A percentile compares a stretch with the other conserved stretches of the same genome.
Conservation (phyloP, 2,329 filamentous ascomycete genomes). For the Leptographium flavum region DNA sequence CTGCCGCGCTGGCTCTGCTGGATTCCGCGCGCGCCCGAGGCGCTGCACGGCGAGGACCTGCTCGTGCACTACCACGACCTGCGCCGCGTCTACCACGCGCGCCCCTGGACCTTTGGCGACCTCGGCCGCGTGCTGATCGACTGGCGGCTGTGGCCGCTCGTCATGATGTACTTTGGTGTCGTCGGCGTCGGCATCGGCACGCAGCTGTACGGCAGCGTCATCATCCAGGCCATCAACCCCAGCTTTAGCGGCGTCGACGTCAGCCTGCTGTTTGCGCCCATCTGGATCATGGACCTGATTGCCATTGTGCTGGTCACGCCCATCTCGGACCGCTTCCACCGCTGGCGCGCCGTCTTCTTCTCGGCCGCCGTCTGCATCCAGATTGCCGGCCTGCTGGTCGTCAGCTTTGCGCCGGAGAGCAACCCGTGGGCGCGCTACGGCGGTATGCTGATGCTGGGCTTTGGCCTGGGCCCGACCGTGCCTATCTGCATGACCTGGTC, state of each 20-base stretch:
- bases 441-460: constrained; percentile 78
- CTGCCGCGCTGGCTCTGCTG: constrained; percentile 39
- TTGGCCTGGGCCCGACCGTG: constrained; percentile 79
- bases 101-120: constrained; percentile 59
- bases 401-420: constrained; percentile 51
- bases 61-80: constrained; percentile 72
- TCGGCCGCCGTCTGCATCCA: constrained; percentile 61
- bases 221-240: constrained; percentile 67
- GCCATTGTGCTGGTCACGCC: constrained; percentile 78
- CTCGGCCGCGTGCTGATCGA: constrained; percentile 59
- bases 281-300: constrained; percentile 90
- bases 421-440: constrained; percentile 76
- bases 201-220: constrained; percentile 76
- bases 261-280: constrained; percentile 75
- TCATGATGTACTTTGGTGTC: constrained; percentile 88
- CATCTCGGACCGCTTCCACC: constrained; percentile 75
- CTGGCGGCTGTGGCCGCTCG: constrained; percentile 77
- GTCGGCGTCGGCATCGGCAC: constrained; percentile 86
- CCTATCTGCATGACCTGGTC: constrained; percentile 93
- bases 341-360: constrained; percentile 68
- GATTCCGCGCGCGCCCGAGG: constrained; percentile 56
- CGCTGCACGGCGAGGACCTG: constrained; percentile 63
- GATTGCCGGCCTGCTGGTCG: constrained; percentile 66
- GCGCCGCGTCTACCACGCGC: constrained; percentile 62
- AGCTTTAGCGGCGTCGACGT: constrained; percentile 58